A percentile compares a stretch with the other conserved stretches of the same genome.
Evolutionary conservation across 352 stramenopile species (phyloP).

Genomic region (Globisporangium perplexum): DNA sequence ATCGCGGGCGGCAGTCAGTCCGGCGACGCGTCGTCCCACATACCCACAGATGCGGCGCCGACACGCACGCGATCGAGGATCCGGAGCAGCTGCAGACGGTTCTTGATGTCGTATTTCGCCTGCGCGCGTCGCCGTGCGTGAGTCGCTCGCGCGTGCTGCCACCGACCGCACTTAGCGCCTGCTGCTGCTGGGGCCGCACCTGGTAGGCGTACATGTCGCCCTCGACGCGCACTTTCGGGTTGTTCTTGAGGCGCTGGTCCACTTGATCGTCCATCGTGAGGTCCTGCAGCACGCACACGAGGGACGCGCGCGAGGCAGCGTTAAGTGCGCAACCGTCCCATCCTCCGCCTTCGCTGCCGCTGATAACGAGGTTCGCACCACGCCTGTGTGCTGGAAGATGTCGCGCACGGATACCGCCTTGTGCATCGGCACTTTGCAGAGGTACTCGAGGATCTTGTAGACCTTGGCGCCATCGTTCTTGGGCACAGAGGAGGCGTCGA

Average conservation of each 20-base stretch:
- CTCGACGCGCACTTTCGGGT: constrained; percentile 76
- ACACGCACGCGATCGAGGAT: constrained; percentile 64
- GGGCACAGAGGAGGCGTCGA: constrained; percentile 70
- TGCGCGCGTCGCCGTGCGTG: no score
- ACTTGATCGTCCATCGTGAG: constrained; percentile 80
- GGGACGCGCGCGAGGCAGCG: not conserved
- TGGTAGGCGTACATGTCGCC: constrained; percentile 80
- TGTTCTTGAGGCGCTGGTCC: constrained; percentile 81
- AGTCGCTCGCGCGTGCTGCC: no score
- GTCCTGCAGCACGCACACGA: constrained; percentile 34
- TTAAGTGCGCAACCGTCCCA: no score
- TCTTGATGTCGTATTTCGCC: constrained; percentile 89
- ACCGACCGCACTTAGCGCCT: no score
- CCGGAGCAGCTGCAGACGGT: constrained; percentile 65
- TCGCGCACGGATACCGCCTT: constrained; percentile 57
- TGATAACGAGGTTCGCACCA: no score
- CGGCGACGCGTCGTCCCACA: no score
- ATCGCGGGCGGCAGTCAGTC: no score
- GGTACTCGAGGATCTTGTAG: constrained; percentile 85
- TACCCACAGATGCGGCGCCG: no score
- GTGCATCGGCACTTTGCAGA: constrained; percentile 79
- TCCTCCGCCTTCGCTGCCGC: not conserved
- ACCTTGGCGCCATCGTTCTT: constrained; percentile 85
- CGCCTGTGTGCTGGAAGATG: constrained; percentile 80
- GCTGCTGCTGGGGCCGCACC: constrained; percentile 20